Conservation (phyloP, 768 basidiomycete species). For the Trametes cubensis region DNA sequence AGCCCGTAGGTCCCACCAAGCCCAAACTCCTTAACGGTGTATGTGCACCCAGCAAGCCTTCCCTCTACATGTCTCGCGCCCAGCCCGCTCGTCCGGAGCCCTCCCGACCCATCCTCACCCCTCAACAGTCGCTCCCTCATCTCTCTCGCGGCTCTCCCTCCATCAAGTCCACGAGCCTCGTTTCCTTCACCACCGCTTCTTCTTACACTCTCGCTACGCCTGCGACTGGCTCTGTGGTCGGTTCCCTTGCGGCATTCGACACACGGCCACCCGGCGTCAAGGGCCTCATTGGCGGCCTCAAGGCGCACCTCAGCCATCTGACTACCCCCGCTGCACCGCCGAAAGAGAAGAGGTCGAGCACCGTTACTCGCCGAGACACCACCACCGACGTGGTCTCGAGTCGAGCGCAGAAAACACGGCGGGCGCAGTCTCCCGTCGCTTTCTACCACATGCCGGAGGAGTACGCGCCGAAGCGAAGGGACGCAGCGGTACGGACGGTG, state of each 20-base stretch:
- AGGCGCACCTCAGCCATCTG: constrained; percentile 22
- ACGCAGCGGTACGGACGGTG: constrained; percentile 2
- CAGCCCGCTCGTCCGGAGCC: constrained; percentile 26
- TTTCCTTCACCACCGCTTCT: constrained; percentile 56
- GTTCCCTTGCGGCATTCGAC: constrained; percentile 15
- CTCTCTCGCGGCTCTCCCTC: constrained; percentile 25
- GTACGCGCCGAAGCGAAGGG: constrained; percentile 21
- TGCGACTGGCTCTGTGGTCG: constrained; percentile 22
- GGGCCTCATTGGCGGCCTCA: constrained; percentile 25
- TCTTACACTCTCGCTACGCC: constrained; percentile 34
- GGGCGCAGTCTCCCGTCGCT: constrained; percentile 17
- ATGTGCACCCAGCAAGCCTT: constrained; percentile 19
- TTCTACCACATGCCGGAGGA: constrained; percentile 27
- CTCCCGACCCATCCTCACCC: constrained; percentile 29
- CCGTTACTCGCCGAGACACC: constrained; percentile 18
- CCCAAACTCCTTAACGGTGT: constrained; percentile 23
- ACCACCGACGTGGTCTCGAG: background rate
- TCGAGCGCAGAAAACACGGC: constrained; percentile 11
- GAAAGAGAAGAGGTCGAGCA: constrained; percentile 18
- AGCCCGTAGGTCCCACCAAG: constrained; percentile 6
- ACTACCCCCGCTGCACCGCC: constrained; percentile 8
- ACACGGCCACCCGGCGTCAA: constrained; percentile 3
- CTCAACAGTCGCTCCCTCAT: constrained; percentile 28
- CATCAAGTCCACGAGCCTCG: constrained; percentile 28
- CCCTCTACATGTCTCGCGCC: constrained; percentile 51